Evolutionary conservation across 2,329 filamentous ascomycete genomes (phyloP).

Genomic region (Colletotrichum eremochloae): DNA sequence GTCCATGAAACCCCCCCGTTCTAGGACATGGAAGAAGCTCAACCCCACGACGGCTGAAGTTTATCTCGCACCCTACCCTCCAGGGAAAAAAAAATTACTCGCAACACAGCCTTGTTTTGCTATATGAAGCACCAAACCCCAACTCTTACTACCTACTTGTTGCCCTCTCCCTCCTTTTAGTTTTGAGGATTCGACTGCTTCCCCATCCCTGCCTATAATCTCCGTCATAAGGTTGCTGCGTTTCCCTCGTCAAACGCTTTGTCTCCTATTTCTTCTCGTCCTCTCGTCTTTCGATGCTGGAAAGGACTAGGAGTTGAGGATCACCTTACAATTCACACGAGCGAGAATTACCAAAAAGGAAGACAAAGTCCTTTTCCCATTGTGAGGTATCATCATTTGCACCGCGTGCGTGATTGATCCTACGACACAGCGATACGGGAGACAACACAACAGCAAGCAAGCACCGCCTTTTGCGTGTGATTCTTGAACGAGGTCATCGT

Average conservation of each 20-base stretch:
- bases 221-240: constrained; percentile 21
- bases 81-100: neutral
- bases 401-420: constrained; percentile 22
- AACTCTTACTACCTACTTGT: neutral
- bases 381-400: neutral
- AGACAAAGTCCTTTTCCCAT: constrained; percentile 8
- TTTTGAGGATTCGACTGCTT: constrained; percentile 1
- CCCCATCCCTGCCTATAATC: constrained; percentile 25
- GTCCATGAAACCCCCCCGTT: constrained; percentile 31
- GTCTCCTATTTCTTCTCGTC: neutral
- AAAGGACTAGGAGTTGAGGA: neutral
- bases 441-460: constrained; percentile 6
- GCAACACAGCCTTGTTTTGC: constrained; percentile 13
- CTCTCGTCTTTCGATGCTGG: constrained; percentile 6
- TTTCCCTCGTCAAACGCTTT: constrained; percentile 13
- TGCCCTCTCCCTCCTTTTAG: constrained; percentile 4
- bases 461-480: constrained; percentile 18
- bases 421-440: constrained; percentile 25
- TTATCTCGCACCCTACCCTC: constrained; percentile 32
- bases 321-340: neutral
- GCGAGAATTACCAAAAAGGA: neutral
- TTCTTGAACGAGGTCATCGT: constrained; percentile 26
- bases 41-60: constrained; percentile 25
- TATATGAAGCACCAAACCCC: constrained; percentile 40
- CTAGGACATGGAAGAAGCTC: constrained; percentile 36